Percentiles rank a stretch among this genome's conserved stretches.
phyloP scores from a whole-genome alignment of 495 filamentous ascomycete genomes.

The Umbilicaria muhlenbergii region DNA sequence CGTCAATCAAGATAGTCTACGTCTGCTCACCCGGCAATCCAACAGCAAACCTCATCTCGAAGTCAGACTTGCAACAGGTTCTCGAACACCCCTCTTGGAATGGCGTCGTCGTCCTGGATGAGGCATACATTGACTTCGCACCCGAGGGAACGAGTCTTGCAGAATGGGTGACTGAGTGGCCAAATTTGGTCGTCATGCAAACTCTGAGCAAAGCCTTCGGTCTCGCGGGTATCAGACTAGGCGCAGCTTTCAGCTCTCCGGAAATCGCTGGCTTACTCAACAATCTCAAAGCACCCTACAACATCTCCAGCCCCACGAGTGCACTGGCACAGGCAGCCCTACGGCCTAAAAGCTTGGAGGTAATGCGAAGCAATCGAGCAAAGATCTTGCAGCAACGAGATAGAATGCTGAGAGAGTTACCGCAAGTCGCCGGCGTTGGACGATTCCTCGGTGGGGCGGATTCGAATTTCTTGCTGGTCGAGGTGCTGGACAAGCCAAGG shows the following conservation, averaged over 20 bases:
- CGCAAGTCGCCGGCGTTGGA: conserved; percentile 62
- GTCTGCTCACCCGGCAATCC: conserved; percentile 93
- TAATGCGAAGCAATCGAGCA: conserved; percentile 52
- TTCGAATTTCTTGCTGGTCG: conserved; percentile 82
- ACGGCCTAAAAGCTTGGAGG: conserved; percentile 40
- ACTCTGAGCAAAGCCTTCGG: conserved; percentile 94
- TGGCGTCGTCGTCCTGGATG: conserved; percentile 82
- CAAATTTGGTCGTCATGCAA: conserved; percentile 97
- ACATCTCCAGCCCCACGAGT: conserved; percentile 72
- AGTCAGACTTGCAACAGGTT: conserved; percentile 55
- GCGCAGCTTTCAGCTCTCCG: conserved; percentile 52
- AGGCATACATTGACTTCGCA: conserved; percentile 94
- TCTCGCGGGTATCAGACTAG: conserved; percentile 78
- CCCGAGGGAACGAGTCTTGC: conserved; percentile 64
- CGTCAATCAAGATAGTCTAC: conserved; percentile 72
- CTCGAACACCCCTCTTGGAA: conserved; percentile 90
- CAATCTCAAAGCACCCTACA: conserved; percentile 89
- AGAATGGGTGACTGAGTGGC: conserved; percentile 85
- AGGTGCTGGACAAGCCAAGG: conserved; percentile 57
- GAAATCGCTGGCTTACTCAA: conserved; percentile 64
- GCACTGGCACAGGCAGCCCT: conserved; percentile 66
- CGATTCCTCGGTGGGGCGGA: conserved; percentile 61
- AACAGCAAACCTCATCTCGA: conserved; percentile 61
- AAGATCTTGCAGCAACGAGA: conserved; percentile 63
- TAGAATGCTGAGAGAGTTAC: conserved; percentile 56